Evolutionary conservation across 345 rosid species (phyloP).

Genomic region (Barbarea vulgaris): DNA sequence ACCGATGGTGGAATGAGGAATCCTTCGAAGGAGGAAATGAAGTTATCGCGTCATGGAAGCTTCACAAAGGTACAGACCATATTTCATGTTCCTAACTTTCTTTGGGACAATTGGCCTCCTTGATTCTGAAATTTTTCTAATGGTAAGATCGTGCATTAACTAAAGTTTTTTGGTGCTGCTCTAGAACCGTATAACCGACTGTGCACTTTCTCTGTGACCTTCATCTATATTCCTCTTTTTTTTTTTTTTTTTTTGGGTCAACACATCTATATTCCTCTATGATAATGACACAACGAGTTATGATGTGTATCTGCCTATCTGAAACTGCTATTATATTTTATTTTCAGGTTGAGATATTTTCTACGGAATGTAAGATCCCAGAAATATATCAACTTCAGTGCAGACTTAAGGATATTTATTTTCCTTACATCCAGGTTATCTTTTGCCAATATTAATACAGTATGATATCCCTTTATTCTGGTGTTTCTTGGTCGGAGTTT

Average conservation of each 20-base stretch:
- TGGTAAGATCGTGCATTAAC: not conserved
- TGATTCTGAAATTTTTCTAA: not conserved
- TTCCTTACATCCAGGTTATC: slow-evolving; percentile 76
- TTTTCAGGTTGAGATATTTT: slow-evolving; percentile 62
- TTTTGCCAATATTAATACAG: not conserved
- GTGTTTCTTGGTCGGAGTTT: not conserved
- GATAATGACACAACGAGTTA: not conserved
- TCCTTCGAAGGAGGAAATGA: slow-evolving; percentile 51
- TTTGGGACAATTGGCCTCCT: not conserved
- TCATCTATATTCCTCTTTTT: not conserved
- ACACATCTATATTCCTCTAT: not conserved
- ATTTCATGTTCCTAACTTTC: not conserved
- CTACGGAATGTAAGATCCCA: slow-evolving; percentile 38
- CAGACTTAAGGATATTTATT: slow-evolving; percentile 79
- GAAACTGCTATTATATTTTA: not conserved
- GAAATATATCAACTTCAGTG: slow-evolving; percentile 52
- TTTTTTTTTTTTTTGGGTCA: too few species aligned
- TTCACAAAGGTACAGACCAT: slow-evolving; percentile 46
- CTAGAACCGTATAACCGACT: not conserved
- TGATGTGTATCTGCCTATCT: not conserved
- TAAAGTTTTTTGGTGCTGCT: not conserved
- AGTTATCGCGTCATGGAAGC: slow-evolving; percentile 61
- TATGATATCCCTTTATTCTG: not conserved
- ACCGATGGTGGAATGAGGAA: slow-evolving; percentile 62
- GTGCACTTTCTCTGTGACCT: not conserved